A percentile compares a stretch with the other conserved stretches of the same genome.
Conservation (phyloP, 2,329 filamentous ascomycete genomes). For the Cytospora piceae region DNA sequence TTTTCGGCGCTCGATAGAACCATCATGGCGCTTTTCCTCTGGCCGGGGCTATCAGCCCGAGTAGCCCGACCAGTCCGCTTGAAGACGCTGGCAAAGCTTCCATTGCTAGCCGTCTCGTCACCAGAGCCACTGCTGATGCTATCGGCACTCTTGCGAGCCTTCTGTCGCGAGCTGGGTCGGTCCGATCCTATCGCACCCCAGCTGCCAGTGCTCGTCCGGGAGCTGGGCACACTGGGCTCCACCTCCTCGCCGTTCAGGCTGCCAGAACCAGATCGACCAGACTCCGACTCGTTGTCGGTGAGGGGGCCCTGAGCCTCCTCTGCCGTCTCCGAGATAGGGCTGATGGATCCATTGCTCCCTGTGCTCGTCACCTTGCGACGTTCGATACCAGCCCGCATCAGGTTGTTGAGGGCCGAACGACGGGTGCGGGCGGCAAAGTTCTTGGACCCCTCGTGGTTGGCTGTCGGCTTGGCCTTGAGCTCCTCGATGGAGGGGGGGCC, state of each 20-base stretch:
- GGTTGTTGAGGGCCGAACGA: slow-evolving; percentile 86
- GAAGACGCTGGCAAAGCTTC: slow-evolving; percentile 70
- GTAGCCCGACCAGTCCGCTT: slow-evolving; percentile 60
- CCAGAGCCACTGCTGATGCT: slow-evolving; percentile 65
- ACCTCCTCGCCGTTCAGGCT: slow-evolving; percentile 75
- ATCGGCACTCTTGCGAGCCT: slow-evolving; percentile 64
- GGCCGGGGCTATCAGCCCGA: slow-evolving; percentile 57
- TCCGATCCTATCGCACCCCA: slow-evolving; percentile 86
- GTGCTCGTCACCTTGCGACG: slow-evolving; percentile 78
- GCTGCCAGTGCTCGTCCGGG: slow-evolving; percentile 73
- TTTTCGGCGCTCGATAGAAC: slow-evolving; percentile 89
- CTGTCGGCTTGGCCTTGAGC: slow-evolving; percentile 84
- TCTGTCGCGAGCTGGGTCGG: slow-evolving; percentile 73
- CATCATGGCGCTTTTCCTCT: slow-evolving; percentile 84
- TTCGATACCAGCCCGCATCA: slow-evolving; percentile 86
- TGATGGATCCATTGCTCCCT: slow-evolving; percentile 77
- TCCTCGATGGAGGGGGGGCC: slow-evolving; percentile 92
- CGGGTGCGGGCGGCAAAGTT: slow-evolving; percentile 95
- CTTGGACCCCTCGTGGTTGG: slow-evolving; percentile 93
- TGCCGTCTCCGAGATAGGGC: slow-evolving; percentile 82
- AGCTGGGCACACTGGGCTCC: slow-evolving; percentile 70
- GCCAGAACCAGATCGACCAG: slow-evolving; percentile 73
- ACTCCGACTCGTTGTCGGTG: slow-evolving; percentile 76
- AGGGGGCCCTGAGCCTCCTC: slow-evolving; percentile 69
- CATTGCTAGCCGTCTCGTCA: slow-evolving; percentile 54